Evolutionary conservation across 2,329 filamentous ascomycete species (phyloP).

Genomic region (Diplodia scrobiculata): DNA sequence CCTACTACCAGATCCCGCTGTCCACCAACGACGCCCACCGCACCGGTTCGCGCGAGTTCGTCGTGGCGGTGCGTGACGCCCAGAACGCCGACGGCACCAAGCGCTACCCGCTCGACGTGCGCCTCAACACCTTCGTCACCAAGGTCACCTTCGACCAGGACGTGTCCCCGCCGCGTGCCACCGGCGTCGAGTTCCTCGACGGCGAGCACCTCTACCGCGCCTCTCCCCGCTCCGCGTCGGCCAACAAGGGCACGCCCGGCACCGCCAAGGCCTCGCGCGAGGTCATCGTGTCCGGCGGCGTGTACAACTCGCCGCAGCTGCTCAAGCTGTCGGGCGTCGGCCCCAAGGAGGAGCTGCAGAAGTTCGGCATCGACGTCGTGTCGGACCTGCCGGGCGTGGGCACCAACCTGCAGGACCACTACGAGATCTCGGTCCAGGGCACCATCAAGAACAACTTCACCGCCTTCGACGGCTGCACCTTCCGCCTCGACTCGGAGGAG

Average conservation of each 20-base stretch:
- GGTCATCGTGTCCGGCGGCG: conserved; percentile 54
- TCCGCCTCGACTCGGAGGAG: conserved; percentile 34
- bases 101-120: conserved; percentile 60
- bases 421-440: conserved; percentile 58
- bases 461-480: conserved; percentile 45
- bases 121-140: conserved; percentile 65
- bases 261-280: conserved; percentile 48
- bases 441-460: conserved; percentile 44
- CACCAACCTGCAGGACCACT: conserved; percentile 65
- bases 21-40: conserved; percentile 54
- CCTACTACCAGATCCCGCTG: conserved; percentile 62
- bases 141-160: conserved; percentile 67
- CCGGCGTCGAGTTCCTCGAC: conserved; percentile 49
- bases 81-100: conserved; percentile 54
- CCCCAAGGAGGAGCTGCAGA: conserved; percentile 55
- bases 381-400: conserved; percentile 64
- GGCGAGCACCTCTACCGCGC: conserved; percentile 47
- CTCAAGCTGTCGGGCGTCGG: conserved; percentile 68
- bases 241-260: conserved; percentile 44
- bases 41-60: conserved; percentile 59
- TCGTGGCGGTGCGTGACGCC: conserved; percentile 55
- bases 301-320: conserved; percentile 66
- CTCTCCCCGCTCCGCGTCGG: conserved; percentile 38
- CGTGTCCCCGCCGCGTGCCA: conserved; percentile 57
- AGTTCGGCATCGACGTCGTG: conserved; percentile 57